phyloP scores from a whole-genome alignment of 129 eudicot species.

The Heracleum sosnowskyi region DNA sequence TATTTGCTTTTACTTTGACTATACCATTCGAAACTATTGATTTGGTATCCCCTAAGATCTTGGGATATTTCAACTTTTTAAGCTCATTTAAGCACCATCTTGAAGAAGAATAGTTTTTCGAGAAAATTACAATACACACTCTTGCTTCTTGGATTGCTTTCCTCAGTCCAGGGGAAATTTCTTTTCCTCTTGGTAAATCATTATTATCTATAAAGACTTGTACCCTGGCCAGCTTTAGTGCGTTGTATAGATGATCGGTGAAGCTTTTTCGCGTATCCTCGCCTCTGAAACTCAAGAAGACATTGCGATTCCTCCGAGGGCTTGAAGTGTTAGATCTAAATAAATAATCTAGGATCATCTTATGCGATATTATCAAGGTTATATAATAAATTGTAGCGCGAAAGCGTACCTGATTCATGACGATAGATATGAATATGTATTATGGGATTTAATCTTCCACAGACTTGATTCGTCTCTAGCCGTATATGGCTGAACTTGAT shows the following conservation, averaged over 20 bases:
- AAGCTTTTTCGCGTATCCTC: neutral
- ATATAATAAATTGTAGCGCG: too few relatives aligned
- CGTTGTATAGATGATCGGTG: neutral
- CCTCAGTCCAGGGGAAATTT: neutral
- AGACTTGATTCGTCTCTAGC: too few relatives aligned
- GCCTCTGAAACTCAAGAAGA: neutral
- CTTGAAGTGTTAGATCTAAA: too few relatives aligned
- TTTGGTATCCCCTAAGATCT: neutral
- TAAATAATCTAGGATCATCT: too few relatives aligned
- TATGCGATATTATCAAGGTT: too few relatives aligned
- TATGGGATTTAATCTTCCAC: too few relatives aligned
- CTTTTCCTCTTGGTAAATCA: neutral
- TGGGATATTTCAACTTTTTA: neutral
- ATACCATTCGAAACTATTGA: neutral
- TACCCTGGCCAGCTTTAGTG: neutral
- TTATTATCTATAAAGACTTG: neutral
- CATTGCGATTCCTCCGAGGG: neutral
- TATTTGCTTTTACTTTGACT: neutral
- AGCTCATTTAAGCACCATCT: neutral
- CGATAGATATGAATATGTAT: too few relatives aligned
- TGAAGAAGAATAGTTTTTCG: neutral
- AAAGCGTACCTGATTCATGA: too few relatives aligned
- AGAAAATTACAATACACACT: neutral
- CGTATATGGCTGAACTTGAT: too few relatives aligned
- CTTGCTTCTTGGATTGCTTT: neutral